Evolutionary conservation across 352 stramenopile genomes (phyloP), one percentile per base, ranked within the genome.

Genomic region (Pythium aquatile): DNA sequence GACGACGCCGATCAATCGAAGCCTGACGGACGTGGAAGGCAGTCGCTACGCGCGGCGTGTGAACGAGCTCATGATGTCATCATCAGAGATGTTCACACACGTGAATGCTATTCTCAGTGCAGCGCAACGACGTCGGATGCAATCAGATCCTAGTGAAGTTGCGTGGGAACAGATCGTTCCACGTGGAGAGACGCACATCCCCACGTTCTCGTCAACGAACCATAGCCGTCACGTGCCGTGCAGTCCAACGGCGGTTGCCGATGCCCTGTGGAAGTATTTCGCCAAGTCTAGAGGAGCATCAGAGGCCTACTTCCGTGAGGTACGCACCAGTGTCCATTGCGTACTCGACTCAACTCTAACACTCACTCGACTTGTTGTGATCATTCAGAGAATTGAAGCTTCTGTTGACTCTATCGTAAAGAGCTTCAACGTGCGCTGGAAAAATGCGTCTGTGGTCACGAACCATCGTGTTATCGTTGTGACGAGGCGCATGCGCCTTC

Each of bases 271-370:
- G 58, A 39, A 29, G 3, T 57, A 64, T 17, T 53, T 64, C 32
- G 46, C 29, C 6, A 30, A 42, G 32, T 39, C 46, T 14, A 16
- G n/a, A 10, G 58, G 33, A 2, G 17, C 37, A n/a, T 28, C 29
- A n/a, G n/a, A n/a, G n/a, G n/a, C 58, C 6, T 64, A 64, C 35
- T 57, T 51, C 20, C 44, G 33, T 28, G 58, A 64, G 58, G 58
- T 64, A 16, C 5, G 56, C 8, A 1, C 30, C 6, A 30, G 33
- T 14, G 14, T 16, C 20, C 7, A 40, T 26, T 53, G 26, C 5
- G 26, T n/a, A 29, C 16, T 39, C 32, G 17, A 62, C 33, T 5
- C 30, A 42, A 3, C 2, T 4, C 16, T 44, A 54, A 42, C n/a
- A n/a, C n/a, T n/a, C n/a, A 6, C 32, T 3, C 32, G 3, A 11